These are phyloP conservation scores for Delphinella strobiligena DNA, from an alignment of 2,329 filamentous ascomycete species.

Conservation along the genomic window DNA sequence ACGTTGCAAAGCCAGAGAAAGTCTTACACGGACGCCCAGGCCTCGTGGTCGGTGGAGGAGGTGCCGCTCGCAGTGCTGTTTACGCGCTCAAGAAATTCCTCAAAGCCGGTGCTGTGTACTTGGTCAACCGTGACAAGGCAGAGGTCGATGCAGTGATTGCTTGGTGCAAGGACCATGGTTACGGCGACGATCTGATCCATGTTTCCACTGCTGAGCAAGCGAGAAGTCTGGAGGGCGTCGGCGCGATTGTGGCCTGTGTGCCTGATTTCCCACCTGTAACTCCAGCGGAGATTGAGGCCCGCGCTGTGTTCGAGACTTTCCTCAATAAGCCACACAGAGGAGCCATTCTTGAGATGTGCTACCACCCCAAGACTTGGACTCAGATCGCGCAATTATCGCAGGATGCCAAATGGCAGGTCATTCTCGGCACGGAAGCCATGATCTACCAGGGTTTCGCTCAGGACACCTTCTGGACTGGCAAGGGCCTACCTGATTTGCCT, in stretches of 20 bases:
- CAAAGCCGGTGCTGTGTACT: slow-evolving; percentile 55
- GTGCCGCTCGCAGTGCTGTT: slow-evolving; percentile 63
- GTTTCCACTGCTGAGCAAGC: slow-evolving; percentile 51
- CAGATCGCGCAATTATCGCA: slow-evolving; percentile 50
- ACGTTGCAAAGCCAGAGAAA: slow-evolving; percentile 28
- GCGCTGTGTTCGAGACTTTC: slow-evolving; percentile 42
- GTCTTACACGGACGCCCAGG: slow-evolving; percentile 49
- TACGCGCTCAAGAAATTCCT: slow-evolving; percentile 63
- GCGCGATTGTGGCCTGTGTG: slow-evolving; percentile 62
- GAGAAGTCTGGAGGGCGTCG: slow-evolving; percentile 42
- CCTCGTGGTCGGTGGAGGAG: slow-evolving; percentile 65
- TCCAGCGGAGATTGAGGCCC: slow-evolving; percentile 46
- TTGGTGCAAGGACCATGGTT: slow-evolving; percentile 49
- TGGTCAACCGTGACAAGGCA: slow-evolving; percentile 58
- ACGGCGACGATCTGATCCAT: slow-evolving; percentile 48
- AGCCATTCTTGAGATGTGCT: slow-evolving; percentile 71
- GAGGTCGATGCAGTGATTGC: slow-evolving; percentile 57
- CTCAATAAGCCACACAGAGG: slow-evolving; percentile 41
- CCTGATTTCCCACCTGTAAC: slow-evolving; percentile 63
- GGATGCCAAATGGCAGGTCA: slow-evolving; percentile 55
- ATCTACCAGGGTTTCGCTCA: slow-evolving; percentile 66
- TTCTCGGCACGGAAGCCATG: slow-evolving; percentile 63
- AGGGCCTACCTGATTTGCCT: slow-evolving; percentile 44
- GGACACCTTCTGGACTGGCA: slow-evolving; percentile 50
- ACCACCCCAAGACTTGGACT: slow-evolving; percentile 63